Conservation (phyloP, 352 stramenopile species). For the Pythium diclinum region DNA sequence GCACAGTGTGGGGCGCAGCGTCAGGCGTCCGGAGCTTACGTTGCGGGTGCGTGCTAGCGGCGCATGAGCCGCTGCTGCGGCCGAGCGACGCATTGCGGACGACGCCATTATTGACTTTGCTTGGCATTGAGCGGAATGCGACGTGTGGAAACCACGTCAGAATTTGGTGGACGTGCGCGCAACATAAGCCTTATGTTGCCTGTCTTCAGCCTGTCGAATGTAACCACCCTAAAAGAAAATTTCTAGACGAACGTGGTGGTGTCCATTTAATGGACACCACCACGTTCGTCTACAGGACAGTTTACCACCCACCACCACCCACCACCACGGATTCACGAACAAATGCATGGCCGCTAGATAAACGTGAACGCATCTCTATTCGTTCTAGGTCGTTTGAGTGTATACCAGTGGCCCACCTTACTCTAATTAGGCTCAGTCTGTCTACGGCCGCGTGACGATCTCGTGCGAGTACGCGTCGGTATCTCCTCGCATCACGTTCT, state of each 20-base stretch:
- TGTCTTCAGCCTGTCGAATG: background rate
- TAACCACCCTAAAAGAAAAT: background rate
- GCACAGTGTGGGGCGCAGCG: background rate
- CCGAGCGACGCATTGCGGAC: background rate
- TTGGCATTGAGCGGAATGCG: background rate
- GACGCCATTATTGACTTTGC: background rate
- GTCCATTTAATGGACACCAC: too few relatives aligned
- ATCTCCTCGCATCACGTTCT: slow-evolving; percentile 6
- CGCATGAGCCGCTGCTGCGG: background rate
- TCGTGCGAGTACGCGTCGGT: background rate
- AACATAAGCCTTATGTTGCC: slow-evolving; percentile 1
- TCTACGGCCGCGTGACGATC: slow-evolving; percentile 9
- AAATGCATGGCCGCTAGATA: too few relatives aligned
- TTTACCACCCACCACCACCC: too few relatives aligned
- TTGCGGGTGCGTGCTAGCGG: background rate
- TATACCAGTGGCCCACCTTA: too few relatives aligned
- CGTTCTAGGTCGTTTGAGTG: too few relatives aligned
- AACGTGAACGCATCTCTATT: too few relatives aligned
- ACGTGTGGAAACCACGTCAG: slow-evolving; percentile 13
- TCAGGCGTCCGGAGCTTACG: background rate
- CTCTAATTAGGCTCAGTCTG: too few relatives aligned
- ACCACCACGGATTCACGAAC: too few relatives aligned
- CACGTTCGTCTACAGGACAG: too few relatives aligned
- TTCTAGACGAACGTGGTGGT: too few relatives aligned
- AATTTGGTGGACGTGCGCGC: slow-evolving; percentile 8